These are phyloP conservation scores for Ramichloridium luteum DNA, from an alignment of 2,329 filamentous ascomycete species.

Conservation along the genomic window DNA sequence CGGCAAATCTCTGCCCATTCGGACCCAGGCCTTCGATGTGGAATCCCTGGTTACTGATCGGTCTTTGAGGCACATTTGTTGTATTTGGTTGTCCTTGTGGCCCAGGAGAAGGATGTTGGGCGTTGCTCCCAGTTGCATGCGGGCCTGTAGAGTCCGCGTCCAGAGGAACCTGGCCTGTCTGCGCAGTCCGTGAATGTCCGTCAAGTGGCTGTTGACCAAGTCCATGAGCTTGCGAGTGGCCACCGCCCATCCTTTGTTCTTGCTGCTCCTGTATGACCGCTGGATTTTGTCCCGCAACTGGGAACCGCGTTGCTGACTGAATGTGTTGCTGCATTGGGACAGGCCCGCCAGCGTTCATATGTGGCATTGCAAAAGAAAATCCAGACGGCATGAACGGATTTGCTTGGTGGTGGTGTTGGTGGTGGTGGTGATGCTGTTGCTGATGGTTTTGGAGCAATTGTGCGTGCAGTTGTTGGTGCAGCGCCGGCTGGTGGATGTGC, in stretches of 20 bases:
- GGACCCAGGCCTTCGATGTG: slow-evolving; percentile 19
- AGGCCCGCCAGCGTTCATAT: slow-evolving; percentile 5
- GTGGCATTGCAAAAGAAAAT: slow-evolving; percentile 5
- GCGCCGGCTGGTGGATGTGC: slow-evolving; percentile 1
- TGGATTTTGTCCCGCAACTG: slow-evolving; percentile 2
- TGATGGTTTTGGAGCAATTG: slow-evolving; percentile 8
- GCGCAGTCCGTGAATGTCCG: no score
- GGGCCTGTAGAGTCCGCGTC: no score
- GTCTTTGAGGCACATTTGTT: not conserved
- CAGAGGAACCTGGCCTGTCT: no score
- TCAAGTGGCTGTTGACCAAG: no score
- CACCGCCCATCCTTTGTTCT: no score
- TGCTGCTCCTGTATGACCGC: no score
- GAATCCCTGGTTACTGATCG: slow-evolving; percentile 16
- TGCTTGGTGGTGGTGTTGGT: slow-evolving; percentile 4
- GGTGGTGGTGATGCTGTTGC: slow-evolving; percentile 6
- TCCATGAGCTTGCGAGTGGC: no score
- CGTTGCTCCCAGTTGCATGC: no score
- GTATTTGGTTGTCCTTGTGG: no score
- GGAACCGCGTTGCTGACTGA: no score
- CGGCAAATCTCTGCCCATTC: slow-evolving; percentile 20
- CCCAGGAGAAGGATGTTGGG: no score
- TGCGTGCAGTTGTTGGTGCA: slow-evolving; percentile 10
- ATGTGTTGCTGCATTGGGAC: no score
- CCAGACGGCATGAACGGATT: not conserved